These are phyloP conservation scores for Talaromyces sp. DNA, from an alignment of 2,329 filamentous ascomycete species.

Conservation along the genomic window DNA sequence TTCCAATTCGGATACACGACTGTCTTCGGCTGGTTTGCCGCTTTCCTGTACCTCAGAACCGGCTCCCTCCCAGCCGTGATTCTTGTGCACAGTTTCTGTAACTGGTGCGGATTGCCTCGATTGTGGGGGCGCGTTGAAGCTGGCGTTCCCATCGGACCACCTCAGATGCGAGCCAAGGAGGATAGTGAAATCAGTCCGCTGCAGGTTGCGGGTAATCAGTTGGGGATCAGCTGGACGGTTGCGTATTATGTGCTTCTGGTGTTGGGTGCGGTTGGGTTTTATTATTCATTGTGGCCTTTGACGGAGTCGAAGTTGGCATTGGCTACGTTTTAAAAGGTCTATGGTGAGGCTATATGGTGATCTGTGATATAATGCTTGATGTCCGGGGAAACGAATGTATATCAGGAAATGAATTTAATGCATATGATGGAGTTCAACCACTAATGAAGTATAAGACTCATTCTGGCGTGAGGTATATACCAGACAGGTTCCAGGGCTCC, in stretches of 20 bases:
- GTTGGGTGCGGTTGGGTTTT: conserved; percentile 70
- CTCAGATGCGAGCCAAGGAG: conserved; percentile 42
- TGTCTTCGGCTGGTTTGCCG: conserved; percentile 88
- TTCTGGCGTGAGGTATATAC: too few relatives aligned
- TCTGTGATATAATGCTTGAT: not conserved
- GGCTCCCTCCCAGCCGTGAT: conserved; percentile 76
- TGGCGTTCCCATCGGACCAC: conserved; percentile 39
- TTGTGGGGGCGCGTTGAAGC: conserved; percentile 75
- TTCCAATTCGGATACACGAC: conserved; percentile 90
- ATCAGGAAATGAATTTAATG: not conserved
- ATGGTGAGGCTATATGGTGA: too few relatives aligned
- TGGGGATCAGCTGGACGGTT: conserved; percentile 63
- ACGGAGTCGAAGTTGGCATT: conserved; percentile 56
- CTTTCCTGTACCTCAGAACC: conserved; percentile 82
- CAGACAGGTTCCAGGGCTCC: too few relatives aligned
- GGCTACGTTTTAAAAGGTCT: conserved; percentile 29
- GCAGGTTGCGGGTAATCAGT: conserved; percentile 18
- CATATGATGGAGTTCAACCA: not conserved
- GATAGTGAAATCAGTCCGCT: conserved; percentile 29
- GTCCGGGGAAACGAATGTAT: not conserved
- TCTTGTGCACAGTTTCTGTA: conserved; percentile 82
- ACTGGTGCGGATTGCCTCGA: conserved; percentile 83
- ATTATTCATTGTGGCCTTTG: conserved; percentile 66
- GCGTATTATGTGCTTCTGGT: conserved; percentile 78
- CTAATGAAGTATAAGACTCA: too few relatives aligned